Evolutionary conservation across 2,329 filamentous ascomycete species (phyloP).

Genomic region (Fusarium scirpi): DNA sequence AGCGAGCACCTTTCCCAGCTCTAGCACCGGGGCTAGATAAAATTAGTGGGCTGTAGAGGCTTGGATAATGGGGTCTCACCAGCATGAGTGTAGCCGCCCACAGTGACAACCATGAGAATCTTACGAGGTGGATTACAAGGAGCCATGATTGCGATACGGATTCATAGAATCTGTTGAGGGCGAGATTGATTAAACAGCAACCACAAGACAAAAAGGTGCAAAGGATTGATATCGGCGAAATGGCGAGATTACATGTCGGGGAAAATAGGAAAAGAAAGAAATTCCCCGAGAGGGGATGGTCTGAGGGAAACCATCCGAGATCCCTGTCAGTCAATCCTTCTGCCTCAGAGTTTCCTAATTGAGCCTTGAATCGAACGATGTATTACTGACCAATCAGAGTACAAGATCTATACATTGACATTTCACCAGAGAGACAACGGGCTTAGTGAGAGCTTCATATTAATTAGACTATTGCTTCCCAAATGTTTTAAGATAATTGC

Average conservation of each 20-base stretch:
- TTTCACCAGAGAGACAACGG: neutral
- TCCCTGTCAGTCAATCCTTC: conserved; percentile 2
- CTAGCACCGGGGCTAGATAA: neutral
- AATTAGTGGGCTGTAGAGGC: neutral
- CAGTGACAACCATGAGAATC: conserved; percentile 50
- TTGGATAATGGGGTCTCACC: conserved; percentile 12
- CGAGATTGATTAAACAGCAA: neutral
- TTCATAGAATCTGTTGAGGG: neutral
- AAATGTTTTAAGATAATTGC: neutral
- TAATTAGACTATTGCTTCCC: neutral
- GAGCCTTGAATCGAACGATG: conserved; percentile 1
- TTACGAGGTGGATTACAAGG: conserved; percentile 29
- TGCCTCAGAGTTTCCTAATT: neutral
- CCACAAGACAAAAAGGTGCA: neutral
- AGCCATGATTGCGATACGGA: neutral
- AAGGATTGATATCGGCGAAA: neutral
- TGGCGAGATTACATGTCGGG: neutral
- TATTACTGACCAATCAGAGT: neutral
- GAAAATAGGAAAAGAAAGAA: neutral
- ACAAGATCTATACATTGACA: neutral
- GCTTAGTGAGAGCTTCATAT: neutral
- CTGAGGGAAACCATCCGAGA: neutral
- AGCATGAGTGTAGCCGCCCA: conserved; percentile 52
- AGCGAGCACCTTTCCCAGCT: neutral
- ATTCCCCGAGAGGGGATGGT: neutral